Conservation (phyloP, 176 grass and related monocot genomes). For the Chrysopogon serrulatus region DNA sequence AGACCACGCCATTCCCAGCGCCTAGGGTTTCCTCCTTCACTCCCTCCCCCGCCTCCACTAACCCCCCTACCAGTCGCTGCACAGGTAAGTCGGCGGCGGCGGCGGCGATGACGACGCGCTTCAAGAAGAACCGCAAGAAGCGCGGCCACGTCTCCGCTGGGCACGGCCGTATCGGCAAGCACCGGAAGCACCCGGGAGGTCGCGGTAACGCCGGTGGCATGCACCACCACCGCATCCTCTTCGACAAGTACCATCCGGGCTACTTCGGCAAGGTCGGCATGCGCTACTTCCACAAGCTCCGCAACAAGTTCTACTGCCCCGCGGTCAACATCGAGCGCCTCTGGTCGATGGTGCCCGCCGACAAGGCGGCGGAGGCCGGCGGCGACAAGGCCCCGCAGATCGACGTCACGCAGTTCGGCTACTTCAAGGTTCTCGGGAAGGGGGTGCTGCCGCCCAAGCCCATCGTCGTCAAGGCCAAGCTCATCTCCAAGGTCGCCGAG, state of each 20-base stretch:
- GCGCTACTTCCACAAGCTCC: slow-evolving; percentile 93
- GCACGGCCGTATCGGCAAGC: slow-evolving; percentile 88
- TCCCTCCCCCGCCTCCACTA: slow-evolving; percentile 14
- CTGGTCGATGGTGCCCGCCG: slow-evolving; percentile 81
- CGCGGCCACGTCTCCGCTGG: slow-evolving; percentile 84
- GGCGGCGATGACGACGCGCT: slow-evolving; percentile 70
- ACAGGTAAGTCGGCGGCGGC: slow-evolving; percentile 28
- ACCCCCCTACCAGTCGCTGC: neutral
- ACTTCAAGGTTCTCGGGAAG: slow-evolving; percentile 95
- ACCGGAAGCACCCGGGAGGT: slow-evolving; percentile 92
- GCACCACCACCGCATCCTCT: slow-evolving; percentile 98
- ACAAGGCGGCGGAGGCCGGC: slow-evolving; percentile 45
- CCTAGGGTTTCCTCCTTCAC: slow-evolving; percentile 29
- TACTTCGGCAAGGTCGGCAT: slow-evolving; percentile 98
- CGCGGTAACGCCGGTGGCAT: slow-evolving; percentile 92
- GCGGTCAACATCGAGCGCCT: slow-evolving; percentile 67
- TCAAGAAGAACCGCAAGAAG: slow-evolving; percentile 99
- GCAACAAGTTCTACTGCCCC: slow-evolving; percentile 79
- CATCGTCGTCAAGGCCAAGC: slow-evolving; percentile 89
- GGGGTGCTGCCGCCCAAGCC: slow-evolving; percentile 56
- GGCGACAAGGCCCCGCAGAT: slow-evolving; percentile 54
- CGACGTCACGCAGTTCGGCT: slow-evolving; percentile 83
- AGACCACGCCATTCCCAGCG: neutral
- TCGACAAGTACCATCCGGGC: slow-evolving; percentile 89
- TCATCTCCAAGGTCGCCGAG: slow-evolving; percentile 89